Evolutionary conservation across 2,329 filamentous ascomycete species (phyloP), one percentile per base, ranked within the genome.

Genomic region (Neonectria punicea): DNA sequence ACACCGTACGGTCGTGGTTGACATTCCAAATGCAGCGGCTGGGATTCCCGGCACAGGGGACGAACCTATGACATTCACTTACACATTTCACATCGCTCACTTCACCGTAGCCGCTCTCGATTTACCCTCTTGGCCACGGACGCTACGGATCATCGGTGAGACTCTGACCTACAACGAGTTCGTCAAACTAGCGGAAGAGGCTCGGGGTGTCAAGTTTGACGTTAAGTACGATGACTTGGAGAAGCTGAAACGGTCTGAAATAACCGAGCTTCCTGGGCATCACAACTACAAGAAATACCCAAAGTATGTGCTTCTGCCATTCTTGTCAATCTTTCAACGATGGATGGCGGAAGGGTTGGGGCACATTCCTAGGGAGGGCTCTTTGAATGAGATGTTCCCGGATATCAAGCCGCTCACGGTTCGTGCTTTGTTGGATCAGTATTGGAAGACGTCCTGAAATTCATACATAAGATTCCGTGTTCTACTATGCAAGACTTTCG

Each of bases 321-420:
- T 36, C 22, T 28, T 58, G 44, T 58, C 44, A 5, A 58, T 50
- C 8, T 58, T 58, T 11, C 44, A 58, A 30, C 30, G 44, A 9
- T 58, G 55, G 44, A 58, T 50, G 44, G 55, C 55, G 2, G 55
- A 50, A 41, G 44, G 44, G 2, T 8, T 25, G 10, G 55, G 55
- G 2, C 3, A 16, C 4, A 9, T 51, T 16, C 22, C 22, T 4
- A 32, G 5, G 10, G 56, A 51, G 2, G 46, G 56, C n/a, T 53
- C 47, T 4, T 34, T 58, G 46, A 58, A 58, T 22, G 56, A 51
- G 34, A 34, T 30, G 56, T 58, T 58, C 30, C 46, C 46, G 14
- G 56, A 51, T 3, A 58, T 58, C 8, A 18, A 58, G 22, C 32
- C 56, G 5, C 22, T 51, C 5, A 58, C 56, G 9, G 34, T 25